Evolutionary conservation across 768 basidiomycete genomes (phyloP).

Genomic region (Suillus ampliporus): DNA sequence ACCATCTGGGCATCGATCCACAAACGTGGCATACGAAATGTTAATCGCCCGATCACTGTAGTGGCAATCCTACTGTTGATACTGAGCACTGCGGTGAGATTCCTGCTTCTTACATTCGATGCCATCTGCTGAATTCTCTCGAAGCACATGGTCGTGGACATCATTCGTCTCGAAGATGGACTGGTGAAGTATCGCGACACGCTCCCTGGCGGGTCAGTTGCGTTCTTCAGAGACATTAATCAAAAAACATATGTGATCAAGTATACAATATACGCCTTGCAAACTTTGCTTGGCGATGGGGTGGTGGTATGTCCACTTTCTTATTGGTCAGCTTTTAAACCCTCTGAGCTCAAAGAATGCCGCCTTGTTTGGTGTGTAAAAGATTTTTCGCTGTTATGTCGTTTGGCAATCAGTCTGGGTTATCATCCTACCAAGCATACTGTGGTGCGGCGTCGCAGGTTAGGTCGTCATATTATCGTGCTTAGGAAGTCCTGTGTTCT

Average conservation of each 20-base stretch:
- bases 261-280: constrained; percentile 22
- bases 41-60: constrained; percentile 21
- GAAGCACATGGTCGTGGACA: constrained; percentile 21
- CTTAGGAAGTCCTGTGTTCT: neutral
- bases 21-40: constrained; percentile 8
- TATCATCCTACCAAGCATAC: constrained; percentile 14
- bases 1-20: constrained; percentile 31
- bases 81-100: constrained; percentile 27
- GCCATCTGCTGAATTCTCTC: neutral
- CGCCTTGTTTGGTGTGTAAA: neutral
- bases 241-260: constrained; percentile 32
- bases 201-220: constrained; percentile 26
- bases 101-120: neutral
- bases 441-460: constrained; percentile 17
- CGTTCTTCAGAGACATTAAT: constrained; percentile 27
- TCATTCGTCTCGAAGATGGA: constrained; percentile 23
- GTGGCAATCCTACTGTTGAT: constrained; percentile 25
- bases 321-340: neutral
- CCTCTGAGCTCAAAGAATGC: neutral
- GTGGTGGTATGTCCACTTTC: constrained; percentile 7
- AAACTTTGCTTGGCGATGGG: constrained; percentile 16
- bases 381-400: constrained; percentile 22
- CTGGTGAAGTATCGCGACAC: constrained; percentile 23
- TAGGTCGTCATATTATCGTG: neutral
- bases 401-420: constrained; percentile 19